These are phyloP conservation scores for Sextonia rubra DNA, from an alignment of 164 flowering plant species.

Conservation along the genomic window DNA sequence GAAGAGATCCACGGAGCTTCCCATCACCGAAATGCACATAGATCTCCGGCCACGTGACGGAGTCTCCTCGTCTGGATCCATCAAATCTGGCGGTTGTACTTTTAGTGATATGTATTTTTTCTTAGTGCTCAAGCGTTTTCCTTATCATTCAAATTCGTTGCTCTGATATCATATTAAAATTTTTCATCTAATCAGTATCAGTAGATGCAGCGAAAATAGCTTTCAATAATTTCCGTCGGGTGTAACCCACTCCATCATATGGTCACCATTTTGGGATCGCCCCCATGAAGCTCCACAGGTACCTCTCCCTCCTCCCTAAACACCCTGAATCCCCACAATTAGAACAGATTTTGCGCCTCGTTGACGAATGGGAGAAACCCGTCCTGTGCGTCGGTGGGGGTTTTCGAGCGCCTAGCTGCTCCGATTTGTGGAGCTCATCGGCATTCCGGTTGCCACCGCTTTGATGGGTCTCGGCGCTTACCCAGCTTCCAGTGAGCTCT, in stretches of 20 bases:
- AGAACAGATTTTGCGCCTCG: conserved; percentile 51
- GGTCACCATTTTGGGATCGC: conserved; percentile 56
- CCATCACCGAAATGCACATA: too few relatives aligned
- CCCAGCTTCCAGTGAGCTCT: conserved; percentile 35
- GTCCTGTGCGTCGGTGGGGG: conserved; percentile 69
- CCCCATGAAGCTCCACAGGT: conserved; percentile 48
- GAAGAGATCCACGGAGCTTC: too few relatives aligned
- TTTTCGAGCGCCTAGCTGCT: conserved; percentile 48
- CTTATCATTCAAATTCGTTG: too few relatives aligned
- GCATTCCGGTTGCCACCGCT: conserved; percentile 65
- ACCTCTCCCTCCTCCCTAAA: conserved; percentile 46
- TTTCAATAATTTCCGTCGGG: too few relatives aligned
- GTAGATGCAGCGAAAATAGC: too few relatives aligned
- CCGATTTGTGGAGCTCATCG: conserved; percentile 53
- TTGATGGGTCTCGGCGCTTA: conserved; percentile 65
- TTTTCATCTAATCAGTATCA: too few relatives aligned
- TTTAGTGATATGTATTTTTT: too few relatives aligned
- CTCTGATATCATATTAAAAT: too few relatives aligned
- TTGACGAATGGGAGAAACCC: conserved; percentile 47
- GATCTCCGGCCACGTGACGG: too few relatives aligned
- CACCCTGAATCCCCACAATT: conserved; percentile 25
- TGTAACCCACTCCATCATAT: conserved; percentile 63
- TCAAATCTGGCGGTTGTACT: too few relatives aligned
- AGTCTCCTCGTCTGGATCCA: too few relatives aligned
- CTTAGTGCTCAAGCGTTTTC: too few relatives aligned